phyloP scores from a whole-genome alignment of 2,329 filamentous ascomycete genomes.

The Pseudocercospora vitis region DNA sequence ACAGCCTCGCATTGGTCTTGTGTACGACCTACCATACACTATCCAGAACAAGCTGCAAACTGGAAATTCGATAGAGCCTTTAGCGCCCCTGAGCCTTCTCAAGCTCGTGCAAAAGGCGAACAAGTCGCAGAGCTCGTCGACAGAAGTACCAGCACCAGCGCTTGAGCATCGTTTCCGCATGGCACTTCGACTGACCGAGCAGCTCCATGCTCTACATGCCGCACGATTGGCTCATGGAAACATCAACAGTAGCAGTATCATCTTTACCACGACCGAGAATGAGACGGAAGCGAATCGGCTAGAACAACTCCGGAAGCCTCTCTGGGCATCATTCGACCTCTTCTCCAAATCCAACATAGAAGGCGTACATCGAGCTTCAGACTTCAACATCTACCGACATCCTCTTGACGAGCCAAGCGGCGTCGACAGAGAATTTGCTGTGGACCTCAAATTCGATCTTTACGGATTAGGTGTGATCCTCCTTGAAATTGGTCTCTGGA shows the following conservation, averaged over 20 bases:
- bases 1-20: conserved; percentile 67
- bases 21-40: conserved; percentile 69
- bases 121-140: conserved; percentile 43
- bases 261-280: conserved; percentile 58
- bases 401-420: conserved; percentile 49
- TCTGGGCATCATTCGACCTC: conserved; percentile 72
- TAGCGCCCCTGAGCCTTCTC: conserved; percentile 47
- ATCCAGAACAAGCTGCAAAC: conserved; percentile 45
- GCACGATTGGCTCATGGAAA: conserved; percentile 70
- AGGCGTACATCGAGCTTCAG: conserved; percentile 43
- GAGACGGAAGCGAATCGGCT: conserved; percentile 47
- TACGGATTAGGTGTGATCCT: conserved; percentile 73
- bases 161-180: conserved; percentile 75
- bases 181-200: conserved; percentile 69
- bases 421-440: conserved; percentile 51
- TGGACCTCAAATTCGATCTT: conserved; percentile 57
- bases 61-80: conserved; percentile 39
- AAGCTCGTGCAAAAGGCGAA: conserved; percentile 50
- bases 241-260: conserved; percentile 65
- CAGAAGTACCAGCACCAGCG: conserved; percentile 54
- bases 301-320: conserved; percentile 63
- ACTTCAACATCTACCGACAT: conserved; percentile 65
- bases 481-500: conserved; percentile 75
- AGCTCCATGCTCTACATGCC: conserved; percentile 71
- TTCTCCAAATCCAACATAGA: conserved; percentile 61